Base-by-base conservation (phyloP, 2,329 filamentous ascomycete species). In the Lecanosticta acicola region DNA sequence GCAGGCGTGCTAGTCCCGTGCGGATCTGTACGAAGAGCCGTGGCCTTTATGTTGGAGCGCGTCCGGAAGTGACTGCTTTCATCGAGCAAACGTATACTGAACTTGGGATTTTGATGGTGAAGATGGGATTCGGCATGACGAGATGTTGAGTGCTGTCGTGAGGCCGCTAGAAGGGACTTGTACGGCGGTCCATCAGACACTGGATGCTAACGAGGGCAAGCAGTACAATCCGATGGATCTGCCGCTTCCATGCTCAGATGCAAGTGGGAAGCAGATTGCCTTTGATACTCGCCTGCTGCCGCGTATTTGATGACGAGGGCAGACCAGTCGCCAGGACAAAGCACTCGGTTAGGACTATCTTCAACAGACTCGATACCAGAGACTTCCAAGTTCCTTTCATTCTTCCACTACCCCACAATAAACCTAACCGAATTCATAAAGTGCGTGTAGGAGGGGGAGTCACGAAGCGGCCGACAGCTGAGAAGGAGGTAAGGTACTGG, bases 1-100 rank as follows among this genome's bases (percentile, higher is more conserved):
- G 81, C 61, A 81, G 81, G 65, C 71, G 78, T 37, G 80, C 79
- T 51, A 73, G 83, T 20, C 84, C 86, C 0, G 76, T 90, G 5
- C 90, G 83, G 73, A 87, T 81, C 29, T 94, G 94, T 64, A 80
- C 94, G 67, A 94, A 94, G 69, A 89, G 84, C 35, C 79, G 87
- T 41, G 89, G 89, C 2, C 80, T 94, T 53, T 94, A 93, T 59
- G 87, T 86, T 1, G 87, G 88, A 29, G 78, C 94, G 0, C 84
- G 89, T 58, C 75, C 94, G 26, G 87, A 94, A 59, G 89, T 88
- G 18, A 94, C 88, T 0, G 78, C 94, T 4, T 76, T 94, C 38
- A 85, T 89, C 16, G 86, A 93, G 66, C 79, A 88, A 43, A 83
- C 80, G n/a, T 85, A 89, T 44, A 89, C 90, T 61, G 95, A 95